Evolutionary conservation across 2,329 filamentous ascomycete genomes (phyloP).

Genomic region (Leptodontidium sp.): DNA sequence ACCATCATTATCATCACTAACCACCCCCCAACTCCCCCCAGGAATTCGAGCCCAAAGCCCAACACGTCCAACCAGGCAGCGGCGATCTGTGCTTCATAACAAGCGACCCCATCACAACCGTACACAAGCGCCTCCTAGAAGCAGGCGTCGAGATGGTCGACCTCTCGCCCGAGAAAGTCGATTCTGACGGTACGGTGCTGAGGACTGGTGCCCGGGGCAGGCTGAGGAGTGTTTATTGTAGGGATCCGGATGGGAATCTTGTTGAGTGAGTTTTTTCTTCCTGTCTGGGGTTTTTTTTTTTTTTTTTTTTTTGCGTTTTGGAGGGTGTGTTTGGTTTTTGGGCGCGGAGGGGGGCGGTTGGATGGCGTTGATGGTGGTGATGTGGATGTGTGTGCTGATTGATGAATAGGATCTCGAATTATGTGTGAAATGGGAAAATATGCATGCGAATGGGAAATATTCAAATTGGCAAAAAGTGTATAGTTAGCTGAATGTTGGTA

Average conservation of each 20-base stretch:
- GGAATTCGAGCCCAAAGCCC: conserved; percentile 68
- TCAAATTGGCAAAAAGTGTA: no score
- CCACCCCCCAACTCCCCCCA: conserved; percentile 12
- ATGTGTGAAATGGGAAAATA: conserved; percentile 1
- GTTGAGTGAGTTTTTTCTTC: conserved; percentile 57
- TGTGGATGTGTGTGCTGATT: neutral
- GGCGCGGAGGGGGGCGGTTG: neutral
- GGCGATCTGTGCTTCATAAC: conserved; percentile 68
- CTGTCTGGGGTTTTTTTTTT: no score
- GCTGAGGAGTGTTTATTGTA: conserved; percentile 65
- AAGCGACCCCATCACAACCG: conserved; percentile 56
- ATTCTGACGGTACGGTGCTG: conserved; percentile 59
- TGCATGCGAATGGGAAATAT: neutral
- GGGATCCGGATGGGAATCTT: conserved; percentile 68
- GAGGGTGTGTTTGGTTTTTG: neutral
- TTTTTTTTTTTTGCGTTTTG: neutral
- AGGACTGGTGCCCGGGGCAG: conserved; percentile 63
- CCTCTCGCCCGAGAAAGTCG: conserved; percentile 36
- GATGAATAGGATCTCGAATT: conserved; percentile 26
- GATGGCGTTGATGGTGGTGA: no score
- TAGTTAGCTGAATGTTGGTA: neutral
- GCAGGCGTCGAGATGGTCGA: conserved; percentile 56
- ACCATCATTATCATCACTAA: no score
- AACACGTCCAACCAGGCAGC: conserved; percentile 60
- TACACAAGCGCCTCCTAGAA: conserved; percentile 52